These are phyloP conservation scores for Butyriboletus pseudospeciosus DNA, from an alignment of 1,284 basidiomycete genomes.

Conservation along the genomic window DNA sequence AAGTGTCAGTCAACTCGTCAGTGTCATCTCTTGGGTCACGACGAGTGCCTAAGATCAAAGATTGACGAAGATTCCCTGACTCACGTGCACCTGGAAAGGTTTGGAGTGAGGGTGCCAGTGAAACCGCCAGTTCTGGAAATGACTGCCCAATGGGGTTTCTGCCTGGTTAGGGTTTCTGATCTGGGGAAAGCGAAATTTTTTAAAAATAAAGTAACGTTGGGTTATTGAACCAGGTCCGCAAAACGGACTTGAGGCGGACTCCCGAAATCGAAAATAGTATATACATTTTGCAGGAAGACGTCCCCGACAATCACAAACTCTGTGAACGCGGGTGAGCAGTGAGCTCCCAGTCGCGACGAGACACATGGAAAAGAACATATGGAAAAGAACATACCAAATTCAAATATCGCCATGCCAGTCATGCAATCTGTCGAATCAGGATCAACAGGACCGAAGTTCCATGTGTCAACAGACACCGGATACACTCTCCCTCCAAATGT, in stretches of 20 bases:
- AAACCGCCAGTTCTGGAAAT: too few species aligned
- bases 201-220: background rate
- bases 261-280: conserved; percentile 23
- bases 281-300: conserved; percentile 22
- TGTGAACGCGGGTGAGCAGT: conserved; percentile 8
- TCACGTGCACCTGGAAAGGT: too few species aligned
- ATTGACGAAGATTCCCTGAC: too few species aligned
- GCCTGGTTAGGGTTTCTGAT: too few species aligned
- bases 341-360: background rate
- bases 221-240: conserved; percentile 12
- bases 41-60: background rate
- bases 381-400: conserved; percentile 7
- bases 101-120: too few species aligned
- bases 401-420: conserved; percentile 11
- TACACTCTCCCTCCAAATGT: conserved; percentile 10
- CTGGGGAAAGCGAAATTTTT: too few species aligned
- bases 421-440: conserved; percentile 3
- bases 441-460: conserved; percentile 12
- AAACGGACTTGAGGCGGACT: conserved; percentile 9
- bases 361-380: background rate
- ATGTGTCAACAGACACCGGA: conserved; percentile 9
- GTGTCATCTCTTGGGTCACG: conserved; percentile 7
- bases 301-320: conserved; percentile 23
- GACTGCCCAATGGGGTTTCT: too few species aligned
- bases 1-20: conserved; percentile 23